Evolutionary conservation across 345 rosid genomes (phyloP).

Genomic region (Salix udensis): DNA sequence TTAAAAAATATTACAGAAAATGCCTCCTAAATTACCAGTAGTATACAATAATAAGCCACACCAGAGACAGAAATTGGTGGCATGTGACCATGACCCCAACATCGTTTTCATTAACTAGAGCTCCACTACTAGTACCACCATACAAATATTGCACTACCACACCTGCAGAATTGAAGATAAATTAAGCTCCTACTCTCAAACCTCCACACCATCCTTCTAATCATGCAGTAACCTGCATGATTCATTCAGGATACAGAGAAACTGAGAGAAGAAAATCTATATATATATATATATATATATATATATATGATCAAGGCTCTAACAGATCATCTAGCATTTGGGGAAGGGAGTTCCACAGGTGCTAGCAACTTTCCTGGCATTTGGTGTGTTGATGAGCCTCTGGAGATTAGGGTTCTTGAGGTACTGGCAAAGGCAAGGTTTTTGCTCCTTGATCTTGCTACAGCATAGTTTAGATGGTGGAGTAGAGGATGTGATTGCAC

Average conservation of each 20-base stretch:
- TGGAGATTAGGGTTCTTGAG: conserved; percentile 65
- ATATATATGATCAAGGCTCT: not conserved
- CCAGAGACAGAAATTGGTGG: conserved; percentile 21
- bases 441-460: conserved; percentile 71
- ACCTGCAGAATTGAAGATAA: conserved; percentile 5
- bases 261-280: not conserved
- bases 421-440: conserved; percentile 89
- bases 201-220: not conserved
- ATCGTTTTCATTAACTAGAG: conserved; percentile 16
- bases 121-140: conserved; percentile 1
- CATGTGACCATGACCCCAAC: conserved; percentile 26
- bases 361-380: conserved; percentile 84
- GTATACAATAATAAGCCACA: conserved; percentile 16
- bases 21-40: conserved; percentile 6
- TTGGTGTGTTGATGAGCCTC: conserved; percentile 69
- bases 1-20: conserved; percentile 12
- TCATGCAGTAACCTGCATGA: not conserved
- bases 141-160: conserved; percentile 4
- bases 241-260: conserved; percentile 7
- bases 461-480: conserved; percentile 72
- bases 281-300: not conserved
- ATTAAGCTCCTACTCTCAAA: not conserved
- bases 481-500: conserved; percentile 64
- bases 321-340: conserved; percentile 44
- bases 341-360: conserved; percentile 86